Evolutionary conservation across 2,329 filamentous ascomycete species (phyloP).

Genomic region (Aurifilum marmelostoma): DNA sequence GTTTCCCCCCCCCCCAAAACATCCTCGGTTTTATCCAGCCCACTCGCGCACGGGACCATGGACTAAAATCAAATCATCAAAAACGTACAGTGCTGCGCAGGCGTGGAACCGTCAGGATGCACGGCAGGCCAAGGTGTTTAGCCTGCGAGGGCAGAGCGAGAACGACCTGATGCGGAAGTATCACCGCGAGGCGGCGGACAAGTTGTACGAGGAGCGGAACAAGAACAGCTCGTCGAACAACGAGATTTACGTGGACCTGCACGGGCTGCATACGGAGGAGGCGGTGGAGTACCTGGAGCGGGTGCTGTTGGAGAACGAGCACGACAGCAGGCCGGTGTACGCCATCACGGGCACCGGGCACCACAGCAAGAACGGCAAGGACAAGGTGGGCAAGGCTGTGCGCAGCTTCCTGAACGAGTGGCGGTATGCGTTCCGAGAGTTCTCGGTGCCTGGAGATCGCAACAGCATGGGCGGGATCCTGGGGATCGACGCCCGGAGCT

Average conservation of each 20-base stretch:
- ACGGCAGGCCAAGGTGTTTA: slow-evolving; percentile 91
- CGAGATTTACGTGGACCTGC: slow-evolving; percentile 93
- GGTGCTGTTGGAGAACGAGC: slow-evolving; percentile 80
- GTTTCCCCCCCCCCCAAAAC: too few species aligned
- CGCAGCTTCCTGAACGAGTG: slow-evolving; percentile 91
- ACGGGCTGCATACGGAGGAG: slow-evolving; percentile 98
- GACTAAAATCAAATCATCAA: background rate
- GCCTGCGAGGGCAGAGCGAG: slow-evolving; percentile 91
- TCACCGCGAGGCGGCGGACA: slow-evolving; percentile 87
- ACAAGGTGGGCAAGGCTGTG: slow-evolving; percentile 95
- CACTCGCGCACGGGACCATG: too few species aligned
- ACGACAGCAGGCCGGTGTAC: slow-evolving; percentile 78
- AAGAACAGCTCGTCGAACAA: slow-evolving; percentile 61
- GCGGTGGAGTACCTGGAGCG: slow-evolving; percentile 92
- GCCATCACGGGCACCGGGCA: slow-evolving; percentile 96
- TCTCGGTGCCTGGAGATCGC: slow-evolving; percentile 92
- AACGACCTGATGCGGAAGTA: slow-evolving; percentile 97
- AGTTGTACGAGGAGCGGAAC: slow-evolving; percentile 93
- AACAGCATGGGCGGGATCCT: slow-evolving; percentile 78
- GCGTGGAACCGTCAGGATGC: slow-evolving; percentile 99
- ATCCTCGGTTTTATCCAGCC: background rate
- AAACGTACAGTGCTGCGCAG: slow-evolving; percentile 75
- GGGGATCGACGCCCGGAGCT: slow-evolving; percentile 69
- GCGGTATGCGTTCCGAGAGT: slow-evolving; percentile 94
- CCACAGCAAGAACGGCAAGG: slow-evolving; percentile 97